phyloP scores from a whole-genome alignment of 257 asterid species.

The Nemophila menziesii region DNA sequence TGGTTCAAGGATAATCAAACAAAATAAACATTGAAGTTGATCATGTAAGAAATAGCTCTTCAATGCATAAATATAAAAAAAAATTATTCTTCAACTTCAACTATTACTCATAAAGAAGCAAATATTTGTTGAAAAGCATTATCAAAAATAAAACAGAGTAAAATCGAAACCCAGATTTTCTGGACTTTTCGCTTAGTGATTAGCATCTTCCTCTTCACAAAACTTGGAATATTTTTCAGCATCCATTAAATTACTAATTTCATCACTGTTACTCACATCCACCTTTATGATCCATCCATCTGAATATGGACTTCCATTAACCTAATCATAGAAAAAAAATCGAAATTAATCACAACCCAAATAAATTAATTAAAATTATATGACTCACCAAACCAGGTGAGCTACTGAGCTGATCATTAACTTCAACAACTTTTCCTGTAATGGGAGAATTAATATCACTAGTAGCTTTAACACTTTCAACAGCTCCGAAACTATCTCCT shows the following conservation, averaged over 20 bases:
- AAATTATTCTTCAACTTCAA: too few species aligned
- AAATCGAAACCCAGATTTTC: too few species aligned
- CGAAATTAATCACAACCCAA: not conserved
- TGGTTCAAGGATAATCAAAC: too few species aligned
- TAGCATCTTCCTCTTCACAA: constrained; percentile 81
- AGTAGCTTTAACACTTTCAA: constrained; percentile 94
- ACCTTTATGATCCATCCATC: constrained; percentile 97
- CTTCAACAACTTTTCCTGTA: constrained; percentile 76
- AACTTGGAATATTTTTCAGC: constrained; percentile 52
- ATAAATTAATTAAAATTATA: not conserved
- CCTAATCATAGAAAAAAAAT: constrained; percentile 18
- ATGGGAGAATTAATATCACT: constrained; percentile 89
- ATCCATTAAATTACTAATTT: constrained; percentile 48
- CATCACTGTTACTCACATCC: constrained; percentile 43
- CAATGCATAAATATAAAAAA: too few species aligned
- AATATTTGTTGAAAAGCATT: too few species aligned
- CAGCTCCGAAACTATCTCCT: constrained; percentile 85
- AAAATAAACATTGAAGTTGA: too few species aligned
- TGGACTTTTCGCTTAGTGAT: constrained; percentile 34
- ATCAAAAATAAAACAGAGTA: too few species aligned
- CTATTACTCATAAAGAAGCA: too few species aligned
- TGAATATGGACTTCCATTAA: constrained; percentile 70
- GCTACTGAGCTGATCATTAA: constrained; percentile 47
- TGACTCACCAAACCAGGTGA: constrained; percentile 85
- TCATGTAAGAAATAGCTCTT: too few species aligned